These are phyloP conservation scores for Leptomonas pyrrhocoris DNA, from an alignment of 208 protist species.

Conservation along the genomic window DNA sequence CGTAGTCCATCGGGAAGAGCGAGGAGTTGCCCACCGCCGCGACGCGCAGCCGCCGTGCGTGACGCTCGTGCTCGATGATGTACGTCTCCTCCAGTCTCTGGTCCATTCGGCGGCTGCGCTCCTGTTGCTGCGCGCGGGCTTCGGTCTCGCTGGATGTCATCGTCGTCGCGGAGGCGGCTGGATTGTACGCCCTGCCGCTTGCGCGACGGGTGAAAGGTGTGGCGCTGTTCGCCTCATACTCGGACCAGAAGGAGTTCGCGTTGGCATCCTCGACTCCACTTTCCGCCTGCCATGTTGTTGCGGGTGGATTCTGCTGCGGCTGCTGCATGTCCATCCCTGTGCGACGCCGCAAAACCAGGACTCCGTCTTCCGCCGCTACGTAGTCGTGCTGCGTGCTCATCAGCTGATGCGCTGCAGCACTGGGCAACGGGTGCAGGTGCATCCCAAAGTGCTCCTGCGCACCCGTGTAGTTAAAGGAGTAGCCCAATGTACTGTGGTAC, in stretches of 20 bases:
- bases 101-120: constrained; percentile 24
- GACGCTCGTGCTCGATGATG: constrained; percentile 26
- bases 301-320: not conserved
- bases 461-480: constrained; percentile 71
- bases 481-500: constrained; percentile 46
- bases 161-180: not conserved
- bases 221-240: not conserved
- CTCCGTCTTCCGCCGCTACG: constrained; percentile 10
- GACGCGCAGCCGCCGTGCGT: constrained; percentile 26
- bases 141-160: not conserved
- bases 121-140: constrained; percentile 7
- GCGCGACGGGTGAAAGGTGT: not conserved
- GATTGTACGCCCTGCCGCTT: not conserved
- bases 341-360: constrained; percentile 28
- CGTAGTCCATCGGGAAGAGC: constrained; percentile 56
- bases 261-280: not conserved
- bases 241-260: constrained; percentile 4
- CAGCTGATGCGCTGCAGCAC: constrained; percentile 50
- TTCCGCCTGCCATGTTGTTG: not conserved
- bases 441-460: constrained; percentile 64
- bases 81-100: constrained; percentile 26
- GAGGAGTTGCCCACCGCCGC: constrained; percentile 45
- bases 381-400: constrained; percentile 37
- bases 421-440: constrained; percentile 34
- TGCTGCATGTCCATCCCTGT: constrained; percentile 1